phyloP scores from a whole-genome alignment of 2,329 filamentous ascomycete species.

The Stenocarpella maydis region DNA sequence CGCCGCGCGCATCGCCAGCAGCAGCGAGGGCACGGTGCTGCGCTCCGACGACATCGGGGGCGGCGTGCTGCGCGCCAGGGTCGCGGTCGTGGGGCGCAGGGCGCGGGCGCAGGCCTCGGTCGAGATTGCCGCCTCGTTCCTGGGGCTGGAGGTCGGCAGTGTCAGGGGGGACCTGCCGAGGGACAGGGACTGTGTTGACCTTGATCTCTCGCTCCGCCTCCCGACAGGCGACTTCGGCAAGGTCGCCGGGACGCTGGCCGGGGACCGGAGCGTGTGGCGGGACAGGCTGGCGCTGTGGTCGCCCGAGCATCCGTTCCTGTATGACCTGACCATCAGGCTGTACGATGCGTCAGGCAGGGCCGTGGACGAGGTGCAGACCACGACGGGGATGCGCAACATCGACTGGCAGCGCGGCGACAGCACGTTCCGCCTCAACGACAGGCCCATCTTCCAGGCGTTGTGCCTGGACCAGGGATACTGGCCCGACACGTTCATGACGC shows the following conservation, averaged over 20 bases:
- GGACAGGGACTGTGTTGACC: constrained; percentile 56
- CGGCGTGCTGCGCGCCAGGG: constrained; percentile 58
- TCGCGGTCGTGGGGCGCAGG: constrained; percentile 59
- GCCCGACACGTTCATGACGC: constrained; percentile 68
- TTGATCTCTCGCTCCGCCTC: constrained; percentile 57
- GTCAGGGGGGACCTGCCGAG: constrained; percentile 53
- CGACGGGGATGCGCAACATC: constrained; percentile 67
- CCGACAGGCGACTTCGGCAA: constrained; percentile 48
- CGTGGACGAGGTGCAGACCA: constrained; percentile 66
- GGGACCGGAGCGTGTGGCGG: constrained; percentile 54
- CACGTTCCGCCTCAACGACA: constrained; percentile 66
- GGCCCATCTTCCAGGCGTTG: constrained; percentile 67
- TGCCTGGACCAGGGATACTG: constrained; percentile 71
- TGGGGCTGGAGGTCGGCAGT: constrained; percentile 56
- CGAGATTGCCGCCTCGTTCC: constrained; percentile 62
- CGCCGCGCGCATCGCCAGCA: constrained; percentile 59
- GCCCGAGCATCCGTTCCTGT: constrained; percentile 64
- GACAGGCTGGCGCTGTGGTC: constrained; percentile 70
- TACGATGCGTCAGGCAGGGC: constrained; percentile 50
- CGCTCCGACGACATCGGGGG: constrained; percentile 60
- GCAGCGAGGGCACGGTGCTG: constrained; percentile 65
- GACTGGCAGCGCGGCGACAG: constrained; percentile 66
- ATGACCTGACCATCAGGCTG: constrained; percentile 62
- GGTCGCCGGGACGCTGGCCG: constrained; percentile 45
- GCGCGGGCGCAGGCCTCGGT: constrained; percentile 57